Evolutionary conservation across 176 grass and related monocot genomes (phyloP).

Genomic region (Eleusine indica): DNA sequence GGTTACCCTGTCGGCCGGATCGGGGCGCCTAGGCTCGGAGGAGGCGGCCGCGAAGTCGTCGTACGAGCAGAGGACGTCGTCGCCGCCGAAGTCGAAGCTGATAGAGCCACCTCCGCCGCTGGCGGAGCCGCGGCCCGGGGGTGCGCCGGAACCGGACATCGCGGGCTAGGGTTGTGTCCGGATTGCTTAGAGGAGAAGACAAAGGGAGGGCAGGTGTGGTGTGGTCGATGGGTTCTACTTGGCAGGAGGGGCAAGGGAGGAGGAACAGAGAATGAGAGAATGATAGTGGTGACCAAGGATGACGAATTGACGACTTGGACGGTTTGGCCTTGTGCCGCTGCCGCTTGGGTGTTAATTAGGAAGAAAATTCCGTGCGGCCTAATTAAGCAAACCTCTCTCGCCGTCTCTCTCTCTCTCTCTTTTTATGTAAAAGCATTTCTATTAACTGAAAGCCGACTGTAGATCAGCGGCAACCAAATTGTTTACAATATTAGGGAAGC

Average conservation of each 20-base stretch:
- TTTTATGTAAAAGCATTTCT: no score
- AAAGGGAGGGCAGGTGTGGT: neutral
- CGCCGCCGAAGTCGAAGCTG: conserved; percentile 75
- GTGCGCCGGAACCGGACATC: conserved; percentile 57
- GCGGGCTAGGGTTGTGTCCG: conserved; percentile 38
- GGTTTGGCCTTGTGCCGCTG: conserved; percentile 31
- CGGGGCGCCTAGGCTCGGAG: conserved; percentile 60
- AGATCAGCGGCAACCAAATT: no score
- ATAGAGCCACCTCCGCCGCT: conserved; percentile 31
- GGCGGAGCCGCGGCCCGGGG: conserved; percentile 45
- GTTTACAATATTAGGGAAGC: no score
- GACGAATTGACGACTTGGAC: conserved; percentile 16
- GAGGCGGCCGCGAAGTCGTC: conserved; percentile 60
- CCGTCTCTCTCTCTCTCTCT: no score
- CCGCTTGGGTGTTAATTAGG: conserved; percentile 15
- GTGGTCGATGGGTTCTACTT: conserved; percentile 4
- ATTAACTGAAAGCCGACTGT: no score
- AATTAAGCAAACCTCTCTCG: neutral
- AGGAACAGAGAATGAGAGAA: neutral
- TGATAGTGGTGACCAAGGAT: neutral
- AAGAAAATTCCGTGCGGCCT: no score
- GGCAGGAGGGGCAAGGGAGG: neutral
- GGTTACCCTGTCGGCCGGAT: conserved; percentile 60
- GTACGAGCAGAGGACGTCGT: conserved; percentile 80
- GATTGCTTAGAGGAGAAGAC: conserved; percentile 40